phyloP scores from a whole-genome alignment of 2,329 filamentous ascomycete genomes.

The Daldinia sp. region DNA sequence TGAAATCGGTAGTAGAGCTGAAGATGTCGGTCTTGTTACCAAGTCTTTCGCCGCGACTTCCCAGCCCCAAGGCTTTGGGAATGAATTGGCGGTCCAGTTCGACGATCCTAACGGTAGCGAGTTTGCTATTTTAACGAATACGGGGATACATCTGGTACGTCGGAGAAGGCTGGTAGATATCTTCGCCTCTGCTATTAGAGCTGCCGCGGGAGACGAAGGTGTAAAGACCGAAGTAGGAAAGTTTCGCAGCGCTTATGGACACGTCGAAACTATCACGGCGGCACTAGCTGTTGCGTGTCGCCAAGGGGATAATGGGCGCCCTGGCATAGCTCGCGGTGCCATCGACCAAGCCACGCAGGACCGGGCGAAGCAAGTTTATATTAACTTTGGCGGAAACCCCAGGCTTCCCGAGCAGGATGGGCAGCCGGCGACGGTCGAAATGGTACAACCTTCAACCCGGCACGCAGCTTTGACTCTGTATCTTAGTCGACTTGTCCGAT shows the following conservation, averaged over 20 bases:
- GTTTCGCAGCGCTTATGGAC: constrained; percentile 87
- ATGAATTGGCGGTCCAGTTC: constrained; percentile 96
- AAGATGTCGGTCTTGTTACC: constrained; percentile 83
- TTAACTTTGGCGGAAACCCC: constrained; percentile 91
- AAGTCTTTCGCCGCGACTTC: constrained; percentile 76
- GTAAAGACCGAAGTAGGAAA: constrained; percentile 84
- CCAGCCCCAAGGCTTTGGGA: constrained; percentile 85
- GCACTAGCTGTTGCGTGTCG: constrained; percentile 95
- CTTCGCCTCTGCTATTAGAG: constrained; percentile 84
- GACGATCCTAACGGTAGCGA: constrained; percentile 80
- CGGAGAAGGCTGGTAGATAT: constrained; percentile 89
- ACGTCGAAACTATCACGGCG: constrained; percentile 88
- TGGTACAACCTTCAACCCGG: constrained; percentile 86
- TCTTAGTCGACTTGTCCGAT: constrained; percentile 86
- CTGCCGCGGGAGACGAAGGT: constrained; percentile 80
- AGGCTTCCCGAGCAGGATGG: constrained; percentile 83
- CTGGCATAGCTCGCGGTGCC: constrained; percentile 78
- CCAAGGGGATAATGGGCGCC: constrained; percentile 80
- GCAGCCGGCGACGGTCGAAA: constrained; percentile 78
- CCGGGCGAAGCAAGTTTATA: constrained; percentile 85
- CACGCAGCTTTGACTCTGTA: constrained; percentile 92
- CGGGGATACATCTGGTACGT: constrained; percentile 87
- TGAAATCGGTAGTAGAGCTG: constrained; percentile 76
- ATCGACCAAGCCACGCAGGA: constrained; percentile 89
- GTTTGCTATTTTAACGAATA: constrained; percentile 91